Base-by-base conservation (phyloP, 2,329 filamentous ascomycete genomes). In the Aaosphaeria arxii region DNA sequence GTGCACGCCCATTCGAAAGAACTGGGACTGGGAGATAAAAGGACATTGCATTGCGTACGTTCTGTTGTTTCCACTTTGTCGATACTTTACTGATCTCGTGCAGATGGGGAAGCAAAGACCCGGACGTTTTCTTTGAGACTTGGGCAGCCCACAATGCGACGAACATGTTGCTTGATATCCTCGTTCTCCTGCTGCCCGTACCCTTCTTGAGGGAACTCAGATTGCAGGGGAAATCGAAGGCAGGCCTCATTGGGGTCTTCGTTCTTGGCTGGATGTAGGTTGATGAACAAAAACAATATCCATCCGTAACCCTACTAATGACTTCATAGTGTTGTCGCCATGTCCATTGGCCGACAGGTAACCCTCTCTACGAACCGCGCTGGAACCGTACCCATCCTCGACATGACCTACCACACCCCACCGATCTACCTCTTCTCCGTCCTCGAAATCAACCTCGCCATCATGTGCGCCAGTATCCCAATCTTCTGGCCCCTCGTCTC, bases 401-500 rank as follows among this genome's bases (percentile, higher is more conserved):
- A 71, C 50, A 59, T 61, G 45, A 57, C 65, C 5, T 70, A 53
- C 50, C 42, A 63, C 43, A 62, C 59, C 0, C 62, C 67, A 1
- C 41, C 59, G 6, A 52, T 69, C 11, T 67, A 59, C 54, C 57
- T 70, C 30, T 63, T 69, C 49, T 67, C 63, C 39, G 57, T 63
- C 29, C 64, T 71, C 45, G 69, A 71, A 52, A 56, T 70, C 55
- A 64, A 70, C 52, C 57, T 71, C 40, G 67, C 67, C 39, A 71
- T 71, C 40, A 56, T 70, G 4, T 63, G 61, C 39, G 69, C 67
- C 13, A 67, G 62, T 0, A 65, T 71, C 31, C 69, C 69, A 24
- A 66, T 69, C 40, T 71, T 71, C 61, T 71, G 67, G 67, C 69
- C 69, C 9, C 50, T 62, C 33, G 63, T 71, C 44, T 52, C 50